Evolutionary conservation across 1,284 basidiomycete species (phyloP).

Genomic region (Caloboletus inedulis): DNA sequence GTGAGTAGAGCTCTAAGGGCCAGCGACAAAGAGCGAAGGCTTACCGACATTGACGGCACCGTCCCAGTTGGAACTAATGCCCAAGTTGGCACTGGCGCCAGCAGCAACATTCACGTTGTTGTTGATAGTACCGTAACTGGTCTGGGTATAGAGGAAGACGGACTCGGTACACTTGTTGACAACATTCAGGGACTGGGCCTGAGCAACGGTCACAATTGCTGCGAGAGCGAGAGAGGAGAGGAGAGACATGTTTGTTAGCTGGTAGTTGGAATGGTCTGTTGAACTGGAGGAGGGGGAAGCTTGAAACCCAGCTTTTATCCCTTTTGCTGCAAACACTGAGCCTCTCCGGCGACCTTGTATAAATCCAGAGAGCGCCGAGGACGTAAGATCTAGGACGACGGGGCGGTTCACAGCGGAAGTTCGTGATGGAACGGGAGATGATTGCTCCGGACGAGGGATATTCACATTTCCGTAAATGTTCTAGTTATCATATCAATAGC

Average conservation of each 20-base stretch:
- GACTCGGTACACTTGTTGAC: constrained; percentile 28
- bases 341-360: constrained; percentile 1
- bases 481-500: background rate
- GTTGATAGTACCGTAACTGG: constrained; percentile 26
- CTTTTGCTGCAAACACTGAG: background rate
- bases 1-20: constrained; percentile 3
- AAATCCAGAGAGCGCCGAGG: background rate
- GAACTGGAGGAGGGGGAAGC: background rate
- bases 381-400: background rate
- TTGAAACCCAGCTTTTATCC: constrained; percentile 15
- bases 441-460: background rate
- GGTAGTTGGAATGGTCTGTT: background rate
- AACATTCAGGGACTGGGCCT: constrained; percentile 34
- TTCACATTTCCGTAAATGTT: background rate
- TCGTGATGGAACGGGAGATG: background rate
- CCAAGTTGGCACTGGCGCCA: constrained; percentile 28
- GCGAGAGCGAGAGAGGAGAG: constrained; percentile 23
- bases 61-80: constrained; percentile 34
- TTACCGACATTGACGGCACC: constrained; percentile 35
- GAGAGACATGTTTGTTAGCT: constrained; percentile 19
- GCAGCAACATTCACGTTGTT: constrained; percentile 28
- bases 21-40: background rate
- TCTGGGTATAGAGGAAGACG: constrained; percentile 33
- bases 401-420: constrained; percentile 1
- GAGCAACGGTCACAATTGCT: constrained; percentile 15